phyloP scores from a whole-genome alignment of 2,329 filamentous ascomycete genomes.

The Microsporum audouinii region DNA sequence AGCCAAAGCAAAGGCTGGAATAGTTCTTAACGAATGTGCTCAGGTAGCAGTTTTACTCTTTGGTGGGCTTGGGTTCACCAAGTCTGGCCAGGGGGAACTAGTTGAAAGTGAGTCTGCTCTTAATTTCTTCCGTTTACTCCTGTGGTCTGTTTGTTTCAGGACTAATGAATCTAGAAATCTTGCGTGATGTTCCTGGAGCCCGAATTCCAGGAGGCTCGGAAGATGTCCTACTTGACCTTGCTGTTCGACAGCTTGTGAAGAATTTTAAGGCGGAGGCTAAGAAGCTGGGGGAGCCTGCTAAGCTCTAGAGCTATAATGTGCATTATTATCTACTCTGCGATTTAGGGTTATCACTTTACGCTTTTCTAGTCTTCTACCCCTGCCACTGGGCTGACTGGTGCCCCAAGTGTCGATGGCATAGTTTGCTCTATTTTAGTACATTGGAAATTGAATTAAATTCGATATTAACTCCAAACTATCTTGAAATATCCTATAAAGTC shows the following conservation, averaged over 20 bases:
- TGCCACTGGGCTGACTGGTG: too few species aligned
- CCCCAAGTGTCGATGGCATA: too few species aligned
- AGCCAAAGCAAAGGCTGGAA: slow-evolving; percentile 60
- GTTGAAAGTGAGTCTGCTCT: slow-evolving; percentile 49
- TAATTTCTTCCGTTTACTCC: slow-evolving; percentile 5
- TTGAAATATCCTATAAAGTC: too few species aligned
- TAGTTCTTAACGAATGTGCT: slow-evolving; percentile 60
- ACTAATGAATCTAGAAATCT: slow-evolving; percentile 39
- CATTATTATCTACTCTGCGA: too few species aligned
- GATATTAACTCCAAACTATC: too few species aligned
- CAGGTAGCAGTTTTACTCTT: slow-evolving; percentile 59
- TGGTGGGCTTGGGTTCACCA: slow-evolving; percentile 62
- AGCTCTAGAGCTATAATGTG: neutral
- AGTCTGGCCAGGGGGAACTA: slow-evolving; percentile 57
- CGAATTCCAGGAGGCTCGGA: slow-evolving; percentile 59
- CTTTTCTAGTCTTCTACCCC: too few species aligned
- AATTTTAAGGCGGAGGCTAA: slow-evolving; percentile 40
- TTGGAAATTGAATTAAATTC: too few species aligned
- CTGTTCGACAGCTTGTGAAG: slow-evolving; percentile 59
- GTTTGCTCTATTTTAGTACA: too few species aligned
- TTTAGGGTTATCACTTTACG: too few species aligned
- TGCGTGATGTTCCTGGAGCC: slow-evolving; percentile 51
- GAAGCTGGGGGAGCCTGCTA: slow-evolving; percentile 15
- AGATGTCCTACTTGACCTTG: slow-evolving; percentile 61
- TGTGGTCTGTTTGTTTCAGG: slow-evolving; percentile 11